Conservation (phyloP, 768 basidiomycete genomes). For the Leccinum ochraceum region DNA sequence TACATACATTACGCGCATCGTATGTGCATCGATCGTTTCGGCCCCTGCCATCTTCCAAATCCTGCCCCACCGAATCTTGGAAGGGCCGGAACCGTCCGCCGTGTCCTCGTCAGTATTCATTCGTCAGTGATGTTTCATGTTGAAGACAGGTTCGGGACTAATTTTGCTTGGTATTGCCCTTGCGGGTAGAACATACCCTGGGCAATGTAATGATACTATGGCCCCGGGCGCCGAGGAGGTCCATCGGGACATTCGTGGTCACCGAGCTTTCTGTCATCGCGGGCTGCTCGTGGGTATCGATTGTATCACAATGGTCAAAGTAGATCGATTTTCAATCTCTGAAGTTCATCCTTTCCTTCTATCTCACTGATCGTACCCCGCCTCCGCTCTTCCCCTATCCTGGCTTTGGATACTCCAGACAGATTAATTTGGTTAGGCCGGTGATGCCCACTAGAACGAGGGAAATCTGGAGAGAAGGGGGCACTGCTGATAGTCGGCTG, state of each 20-base stretch:
- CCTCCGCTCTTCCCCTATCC: neutral
- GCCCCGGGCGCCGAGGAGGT: neutral
- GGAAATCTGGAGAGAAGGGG: neutral
- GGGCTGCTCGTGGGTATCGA: neutral
- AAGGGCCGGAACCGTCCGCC: neutral
- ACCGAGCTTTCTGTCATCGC: neutral
- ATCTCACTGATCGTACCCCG: neutral
- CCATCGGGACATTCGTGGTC: neutral
- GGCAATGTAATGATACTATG: neutral
- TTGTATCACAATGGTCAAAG: neutral
- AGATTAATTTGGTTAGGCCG: neutral
- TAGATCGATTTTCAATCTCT: neutral
- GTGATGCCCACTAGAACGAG: neutral
- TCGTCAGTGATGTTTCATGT: conserved; percentile 2
- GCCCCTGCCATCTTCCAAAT: neutral
- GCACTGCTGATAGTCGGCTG: neutral
- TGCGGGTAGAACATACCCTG: neutral
- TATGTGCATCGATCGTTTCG: conserved; percentile 3
- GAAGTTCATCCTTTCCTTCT: neutral
- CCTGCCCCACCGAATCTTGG: neutral
- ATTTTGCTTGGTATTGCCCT: neutral
- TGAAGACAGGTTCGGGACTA: neutral
- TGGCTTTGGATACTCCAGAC: neutral
- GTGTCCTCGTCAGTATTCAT: neutral
- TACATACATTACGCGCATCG: conserved; percentile 10